phyloP scores from a whole-genome alignment of 192 early-diverging fungal genomes.

The Hyaloraphidium curvatum region DNA sequence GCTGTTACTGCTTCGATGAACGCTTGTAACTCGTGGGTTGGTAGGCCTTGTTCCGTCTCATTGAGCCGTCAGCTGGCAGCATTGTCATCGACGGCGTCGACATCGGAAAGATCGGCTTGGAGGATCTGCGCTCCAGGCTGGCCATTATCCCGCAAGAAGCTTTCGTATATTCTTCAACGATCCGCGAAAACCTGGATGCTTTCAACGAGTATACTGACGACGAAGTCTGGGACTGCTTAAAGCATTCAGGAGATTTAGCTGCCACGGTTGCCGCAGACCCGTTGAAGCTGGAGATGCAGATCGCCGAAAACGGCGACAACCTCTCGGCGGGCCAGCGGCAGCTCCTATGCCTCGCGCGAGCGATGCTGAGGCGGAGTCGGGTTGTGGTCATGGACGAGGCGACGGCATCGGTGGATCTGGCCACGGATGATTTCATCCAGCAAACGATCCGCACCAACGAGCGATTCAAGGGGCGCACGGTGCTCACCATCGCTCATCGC shows the following conservation, averaged over 20 bases:
- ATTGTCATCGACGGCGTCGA: slow-evolving; percentile 59
- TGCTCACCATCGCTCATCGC: slow-evolving; percentile 59
- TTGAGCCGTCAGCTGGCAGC: slow-evolving; percentile 43
- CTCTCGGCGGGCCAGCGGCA: slow-evolving; percentile 33
- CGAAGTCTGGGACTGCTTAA: slow-evolving; percentile 48
- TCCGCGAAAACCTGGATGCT: slow-evolving; percentile 33
- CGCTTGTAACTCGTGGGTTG: slow-evolving; percentile 28
- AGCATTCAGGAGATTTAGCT: slow-evolving; percentile 17
- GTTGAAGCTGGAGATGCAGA: not conserved
- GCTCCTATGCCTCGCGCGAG: slow-evolving; percentile 38
- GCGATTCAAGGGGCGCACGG: slow-evolving; percentile 14
- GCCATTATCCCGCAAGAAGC: slow-evolving; percentile 64
- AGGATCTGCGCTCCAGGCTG: slow-evolving; percentile 49
- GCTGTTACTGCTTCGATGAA: too few relatives aligned
- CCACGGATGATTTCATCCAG: slow-evolving; percentile 2
- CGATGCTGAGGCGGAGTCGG: slow-evolving; percentile 20
- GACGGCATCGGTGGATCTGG: slow-evolving; percentile 8
- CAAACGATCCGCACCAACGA: not conserved
- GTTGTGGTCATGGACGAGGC: slow-evolving; percentile 30
- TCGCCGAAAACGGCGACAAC: not conserved
- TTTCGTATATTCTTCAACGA: slow-evolving; percentile 16
- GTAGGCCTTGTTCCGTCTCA: slow-evolving; percentile 50
- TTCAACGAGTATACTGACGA: slow-evolving; percentile 23
- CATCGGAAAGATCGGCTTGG: slow-evolving; percentile 41
- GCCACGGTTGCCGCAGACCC: slow-evolving; percentile 12